phyloP scores from a whole-genome alignment of 1,139 yeast species.

The Zygotorulaspora mrakii region DNA sequence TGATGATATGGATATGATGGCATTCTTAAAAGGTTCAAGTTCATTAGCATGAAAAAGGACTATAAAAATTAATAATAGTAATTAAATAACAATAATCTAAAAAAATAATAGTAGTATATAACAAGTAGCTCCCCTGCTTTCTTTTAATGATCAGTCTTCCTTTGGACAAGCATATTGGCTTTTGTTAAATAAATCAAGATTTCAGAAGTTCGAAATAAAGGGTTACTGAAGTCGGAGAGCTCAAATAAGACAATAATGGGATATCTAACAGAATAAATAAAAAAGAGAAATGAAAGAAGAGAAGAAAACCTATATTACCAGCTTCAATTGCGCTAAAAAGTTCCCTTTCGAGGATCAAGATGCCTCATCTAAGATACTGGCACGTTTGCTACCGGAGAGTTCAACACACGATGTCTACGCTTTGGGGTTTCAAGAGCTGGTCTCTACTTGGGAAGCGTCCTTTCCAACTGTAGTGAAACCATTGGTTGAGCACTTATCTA shows the following conservation, averaged over 20 bases:
- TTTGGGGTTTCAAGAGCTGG: conserved; percentile 73
- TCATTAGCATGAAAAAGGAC: conserved; percentile 7
- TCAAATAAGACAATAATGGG: too few species aligned
- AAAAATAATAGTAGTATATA: too few species aligned
- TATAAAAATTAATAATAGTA: background rate
- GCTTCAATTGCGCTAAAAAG: conserved; percentile 35
- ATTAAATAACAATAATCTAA: background rate
- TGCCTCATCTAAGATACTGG: conserved; percentile 13
- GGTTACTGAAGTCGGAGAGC: background rate
- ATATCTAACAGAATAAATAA: too few species aligned
- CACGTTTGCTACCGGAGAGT: conserved; percentile 16
- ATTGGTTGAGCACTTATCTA: conserved; percentile 43
- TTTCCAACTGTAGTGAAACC: conserved; percentile 42
- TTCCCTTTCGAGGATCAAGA: conserved; percentile 24
- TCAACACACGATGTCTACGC: conserved; percentile 50
- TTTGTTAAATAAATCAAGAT: too few species aligned
- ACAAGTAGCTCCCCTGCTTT: too few species aligned
- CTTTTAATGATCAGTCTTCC: background rate
- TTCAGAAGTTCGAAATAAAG: background rate
- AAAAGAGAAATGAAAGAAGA: background rate
- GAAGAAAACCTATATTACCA: conserved; percentile 16
- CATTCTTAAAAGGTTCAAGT: conserved; percentile 23
- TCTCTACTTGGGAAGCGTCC: conserved; percentile 62
- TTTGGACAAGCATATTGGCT: too few species aligned
- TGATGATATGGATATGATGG: conserved; percentile 22